Base-by-base conservation (phyloP, 2,329 filamentous ascomycete genomes). In the Colletotrichum endophyticum region DNA sequence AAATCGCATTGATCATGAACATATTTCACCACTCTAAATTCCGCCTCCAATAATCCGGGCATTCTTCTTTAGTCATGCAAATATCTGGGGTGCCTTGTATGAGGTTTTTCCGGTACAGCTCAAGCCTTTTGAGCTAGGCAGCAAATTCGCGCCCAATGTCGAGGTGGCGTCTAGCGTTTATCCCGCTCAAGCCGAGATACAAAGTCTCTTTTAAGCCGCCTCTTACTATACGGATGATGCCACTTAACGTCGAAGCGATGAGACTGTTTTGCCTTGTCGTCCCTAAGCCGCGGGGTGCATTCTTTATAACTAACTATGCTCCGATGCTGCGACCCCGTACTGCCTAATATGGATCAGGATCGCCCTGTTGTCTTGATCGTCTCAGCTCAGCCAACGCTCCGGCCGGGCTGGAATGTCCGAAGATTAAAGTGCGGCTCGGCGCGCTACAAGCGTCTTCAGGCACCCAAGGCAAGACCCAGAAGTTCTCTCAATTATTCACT, bases 121-220 rank as follows among this genome's bases (percentile, higher is more conserved):
- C 30, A 32, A 32, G 30, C 0, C 30, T 32, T 1, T 32, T 32
- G 30, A 6, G 30, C 11, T 32, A 32, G 30, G 30, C 30, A 11
- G 30, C 30, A 11, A 32, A 32, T 32, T 32, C 8, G 28, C 28
- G 28, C 28, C 28, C 28, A 28, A 28, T 28, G 28, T 27, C 25
- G 25, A 27, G 25, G 25, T 4, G 25, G 25, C 25, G 25, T 28
- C 28, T 28, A 8, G 28, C 28, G 28, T 82, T 72, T 7, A 88
- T 73, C 1, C 74, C 78, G 72, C 85, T 79, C 75, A 82, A 80
- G 1, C 89, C 89, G 16, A 91, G 80, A 28, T 90, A 87, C 3
- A 91, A 53, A 13, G 11, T 53, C 44, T 22, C 0, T 0, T 53
- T 7, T 0, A 8, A 53, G 0, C 44, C 0, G n/a, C 44, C 0